These are phyloP conservation scores for Trifolium pratense DNA, from an alignment of 306 rosid species.

Conservation along the genomic window DNA sequence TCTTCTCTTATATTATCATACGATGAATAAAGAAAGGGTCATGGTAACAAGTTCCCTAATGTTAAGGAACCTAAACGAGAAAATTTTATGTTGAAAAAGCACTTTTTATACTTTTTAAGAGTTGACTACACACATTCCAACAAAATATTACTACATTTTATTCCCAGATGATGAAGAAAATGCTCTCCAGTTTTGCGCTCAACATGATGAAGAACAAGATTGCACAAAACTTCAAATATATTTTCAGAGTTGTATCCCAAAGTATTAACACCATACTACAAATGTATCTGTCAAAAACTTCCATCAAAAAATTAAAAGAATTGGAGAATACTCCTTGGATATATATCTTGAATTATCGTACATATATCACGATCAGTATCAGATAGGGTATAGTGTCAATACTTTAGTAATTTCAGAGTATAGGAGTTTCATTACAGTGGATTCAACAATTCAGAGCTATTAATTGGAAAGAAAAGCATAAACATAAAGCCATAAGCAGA, in stretches of 20 bases:
- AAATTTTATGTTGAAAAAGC: no score
- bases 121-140: no score
- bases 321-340: no score
- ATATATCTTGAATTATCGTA: no score
- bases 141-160: no score
- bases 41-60: no score
- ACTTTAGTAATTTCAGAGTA: not conserved
- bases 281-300: no score
- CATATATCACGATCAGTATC: not conserved
- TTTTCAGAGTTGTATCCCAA: not conserved
- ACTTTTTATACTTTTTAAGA: no score
- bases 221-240: not conserved
- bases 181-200: not conserved
- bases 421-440: not conserved
- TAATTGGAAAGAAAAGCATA: not conserved
- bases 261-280: not conserved
- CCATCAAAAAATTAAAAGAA: no score
- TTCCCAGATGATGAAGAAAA: no score
- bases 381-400: not conserved
- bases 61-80: no score
- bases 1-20: not conserved
- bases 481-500: slow-evolving; percentile 9
- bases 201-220: not conserved
- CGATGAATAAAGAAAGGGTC: not conserved
- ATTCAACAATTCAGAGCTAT: not conserved